phyloP scores from a whole-genome alignment of 345 rosid species.

The Abelmoschus esculentus region DNA sequence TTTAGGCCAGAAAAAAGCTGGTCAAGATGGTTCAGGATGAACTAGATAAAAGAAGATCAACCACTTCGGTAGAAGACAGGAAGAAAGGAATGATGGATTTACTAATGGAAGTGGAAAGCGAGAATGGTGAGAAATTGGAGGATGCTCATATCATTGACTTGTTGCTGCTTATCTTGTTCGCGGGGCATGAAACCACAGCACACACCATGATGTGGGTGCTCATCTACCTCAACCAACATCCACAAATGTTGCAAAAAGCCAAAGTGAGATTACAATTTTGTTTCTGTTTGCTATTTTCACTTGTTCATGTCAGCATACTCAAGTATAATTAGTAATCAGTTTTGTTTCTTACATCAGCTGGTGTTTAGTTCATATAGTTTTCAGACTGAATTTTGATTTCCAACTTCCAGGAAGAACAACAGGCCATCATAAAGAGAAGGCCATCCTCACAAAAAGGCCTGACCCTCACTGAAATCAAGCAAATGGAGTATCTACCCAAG shows the following conservation, averaged over 20 bases:
- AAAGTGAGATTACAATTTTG: constrained; percentile 15
- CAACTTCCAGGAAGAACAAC: constrained; percentile 34
- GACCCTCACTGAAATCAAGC: constrained; percentile 30
- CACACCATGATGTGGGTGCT: constrained; percentile 24
- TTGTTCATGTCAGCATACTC: not conserved
- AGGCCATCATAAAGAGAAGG: constrained; percentile 23
- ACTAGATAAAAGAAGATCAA: constrained; percentile 20
- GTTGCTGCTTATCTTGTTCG: constrained; percentile 16
- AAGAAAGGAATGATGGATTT: constrained; percentile 23
- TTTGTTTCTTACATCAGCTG: not conserved
- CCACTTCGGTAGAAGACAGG: not conserved
- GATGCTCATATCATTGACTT: constrained; percentile 29
- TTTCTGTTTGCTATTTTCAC: too few relatives aligned
- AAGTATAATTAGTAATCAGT: not conserved
- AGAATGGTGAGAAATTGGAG: constrained; percentile 18
- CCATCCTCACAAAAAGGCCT: constrained; percentile 23
- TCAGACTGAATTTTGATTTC: not conserved
- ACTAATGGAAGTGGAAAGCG: constrained; percentile 24
- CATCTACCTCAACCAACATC: constrained; percentile 15
- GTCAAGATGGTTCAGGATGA: constrained; percentile 11
- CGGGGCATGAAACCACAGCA: constrained; percentile 29
- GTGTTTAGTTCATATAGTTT: not conserved
- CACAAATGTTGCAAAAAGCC: constrained; percentile 18
- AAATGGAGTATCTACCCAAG: constrained; percentile 35
- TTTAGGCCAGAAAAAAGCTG: constrained; percentile 23